These are phyloP conservation scores for Naematelia encephala DNA, from an alignment of 768 basidiomycete species.

Conservation along the genomic window DNA sequence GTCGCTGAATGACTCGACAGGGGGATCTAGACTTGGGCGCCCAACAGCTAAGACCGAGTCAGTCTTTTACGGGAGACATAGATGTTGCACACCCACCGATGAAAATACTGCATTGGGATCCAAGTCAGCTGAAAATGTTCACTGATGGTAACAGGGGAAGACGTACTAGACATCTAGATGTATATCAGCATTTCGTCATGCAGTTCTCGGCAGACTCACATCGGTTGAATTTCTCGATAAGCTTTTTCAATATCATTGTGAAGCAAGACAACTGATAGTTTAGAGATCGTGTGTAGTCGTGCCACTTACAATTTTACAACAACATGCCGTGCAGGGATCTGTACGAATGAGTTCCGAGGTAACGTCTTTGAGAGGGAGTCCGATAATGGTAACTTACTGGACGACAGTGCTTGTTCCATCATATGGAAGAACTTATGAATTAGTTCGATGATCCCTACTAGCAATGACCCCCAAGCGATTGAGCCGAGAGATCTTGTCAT, in stretches of 20 bases:
- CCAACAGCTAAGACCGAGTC: background rate
- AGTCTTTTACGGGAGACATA: background rate
- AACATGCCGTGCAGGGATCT: background rate
- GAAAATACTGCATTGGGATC: background rate
- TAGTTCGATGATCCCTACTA: background rate
- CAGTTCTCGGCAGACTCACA: background rate
- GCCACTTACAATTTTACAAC: background rate
- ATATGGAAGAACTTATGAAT: background rate
- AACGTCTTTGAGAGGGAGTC: background rate
- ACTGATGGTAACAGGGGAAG: no score
- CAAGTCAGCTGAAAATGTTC: background rate
- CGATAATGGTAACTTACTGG: background rate
- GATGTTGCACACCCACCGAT: conserved; percentile 1
- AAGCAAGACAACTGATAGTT: background rate
- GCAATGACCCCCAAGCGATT: background rate
- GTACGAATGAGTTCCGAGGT: background rate
- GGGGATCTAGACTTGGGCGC: background rate
- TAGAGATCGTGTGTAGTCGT: background rate
- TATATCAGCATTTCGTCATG: background rate
- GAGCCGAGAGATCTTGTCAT: background rate
- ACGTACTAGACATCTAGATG: conserved; percentile 6
- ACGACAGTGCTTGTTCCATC: background rate
- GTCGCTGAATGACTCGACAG: background rate
- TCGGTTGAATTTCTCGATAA: conserved; percentile 3
- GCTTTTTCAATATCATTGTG: background rate